Evolutionary conservation across 108 stramenopile species (phyloP).

Genomic region (Nitzschia sp.): DNA sequence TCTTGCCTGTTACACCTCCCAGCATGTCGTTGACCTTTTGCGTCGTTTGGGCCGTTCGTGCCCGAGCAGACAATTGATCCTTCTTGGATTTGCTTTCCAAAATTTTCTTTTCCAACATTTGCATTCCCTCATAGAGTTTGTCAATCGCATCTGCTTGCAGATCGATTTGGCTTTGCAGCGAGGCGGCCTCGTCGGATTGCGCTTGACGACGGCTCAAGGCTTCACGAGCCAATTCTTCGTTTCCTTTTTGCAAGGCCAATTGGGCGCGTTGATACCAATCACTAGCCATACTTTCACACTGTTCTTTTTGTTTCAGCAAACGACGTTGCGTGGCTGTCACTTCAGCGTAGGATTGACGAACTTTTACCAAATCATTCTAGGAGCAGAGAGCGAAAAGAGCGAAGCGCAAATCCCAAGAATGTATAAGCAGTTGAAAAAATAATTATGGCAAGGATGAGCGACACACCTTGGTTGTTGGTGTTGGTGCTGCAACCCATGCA

Average conservation of each 20-base stretch:
- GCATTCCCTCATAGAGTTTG: conserved; percentile 93
- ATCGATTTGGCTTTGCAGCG: conserved; percentile 78
- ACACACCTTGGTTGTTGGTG: background rate
- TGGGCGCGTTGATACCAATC: conserved; percentile 97
- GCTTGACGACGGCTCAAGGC: conserved; percentile 89
- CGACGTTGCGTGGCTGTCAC: conserved; percentile 95
- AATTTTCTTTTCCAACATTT: conserved; percentile 91
- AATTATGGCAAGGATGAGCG: background rate
- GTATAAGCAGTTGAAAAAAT: background rate
- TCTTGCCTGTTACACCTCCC: conserved; percentile 82
- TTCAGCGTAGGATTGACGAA: conserved; percentile 97
- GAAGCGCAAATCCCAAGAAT: background rate
- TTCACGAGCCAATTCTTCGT: conserved; percentile 93
- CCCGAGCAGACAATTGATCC: conserved; percentile 94
- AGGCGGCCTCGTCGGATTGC: conserved; percentile 71
- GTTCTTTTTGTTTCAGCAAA: conserved; percentile 87
- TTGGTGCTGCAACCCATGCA: background rate
- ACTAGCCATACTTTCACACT: conserved; percentile 76
- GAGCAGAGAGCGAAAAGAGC: background rate
- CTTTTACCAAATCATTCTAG: conserved; percentile 91
- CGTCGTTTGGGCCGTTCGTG: conserved; percentile 93
- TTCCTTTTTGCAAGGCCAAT: conserved; percentile 89
- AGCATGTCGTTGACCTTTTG: conserved; percentile 98
- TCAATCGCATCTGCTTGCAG: conserved; percentile 76
- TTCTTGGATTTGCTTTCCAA: conserved; percentile 92